Evolutionary conservation across 495 filamentous ascomycete genomes (phyloP), one percentile per base, ranked within the genome.

Genomic region (Penicillium fimorum): DNA sequence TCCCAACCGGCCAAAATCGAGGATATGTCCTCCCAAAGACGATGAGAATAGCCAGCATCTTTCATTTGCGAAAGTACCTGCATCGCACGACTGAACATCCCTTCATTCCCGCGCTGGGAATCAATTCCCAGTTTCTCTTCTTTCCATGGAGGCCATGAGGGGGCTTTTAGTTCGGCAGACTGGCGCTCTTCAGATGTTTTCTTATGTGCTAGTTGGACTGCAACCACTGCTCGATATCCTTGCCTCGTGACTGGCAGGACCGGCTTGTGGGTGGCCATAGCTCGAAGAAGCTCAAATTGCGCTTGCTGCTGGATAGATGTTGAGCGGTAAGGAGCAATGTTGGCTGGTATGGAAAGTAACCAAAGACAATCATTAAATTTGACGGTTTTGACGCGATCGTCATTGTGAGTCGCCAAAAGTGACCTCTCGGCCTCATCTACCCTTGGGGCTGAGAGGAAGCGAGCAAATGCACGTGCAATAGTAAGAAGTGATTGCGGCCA

Each of bases 111-210:
- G 27, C 80, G 81, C 5, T 76, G 66, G 22, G 75, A 73, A 67
- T 88, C 84, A 22, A 85, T 76, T 3, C 82, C 84, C 12, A 81
- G 72, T 42, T 71, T 81, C 8, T 83, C 81, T 62, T 83, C 78
- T 48, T 87, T 88, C 84, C 84, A 91, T 2, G 87, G 87, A 3
- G 87, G 87, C 87, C 87, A 90, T 12, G 79, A 82, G 0, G 72
- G 72, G 5, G 81, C 75, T 70, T 89, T 87, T 30, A 87, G 62
- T 35, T 72, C 65, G 2, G 82, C 83, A 71, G 77, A 85, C 59
- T 82, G 77, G 11, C 74, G 78, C 65, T 90, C 88, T 2, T 69
- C 66, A 0, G 50, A 4, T 4, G 83, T 87, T 62, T 91, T 90
- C 35, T 72, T 76, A 58, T 85, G 86, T 1, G 82, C 83, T 6